Percentiles rank a stretch among this genome's conserved stretches.
phyloP scores from a whole-genome alignment of 2,329 filamentous ascomycete species.

The Hortaea sp. region DNA sequence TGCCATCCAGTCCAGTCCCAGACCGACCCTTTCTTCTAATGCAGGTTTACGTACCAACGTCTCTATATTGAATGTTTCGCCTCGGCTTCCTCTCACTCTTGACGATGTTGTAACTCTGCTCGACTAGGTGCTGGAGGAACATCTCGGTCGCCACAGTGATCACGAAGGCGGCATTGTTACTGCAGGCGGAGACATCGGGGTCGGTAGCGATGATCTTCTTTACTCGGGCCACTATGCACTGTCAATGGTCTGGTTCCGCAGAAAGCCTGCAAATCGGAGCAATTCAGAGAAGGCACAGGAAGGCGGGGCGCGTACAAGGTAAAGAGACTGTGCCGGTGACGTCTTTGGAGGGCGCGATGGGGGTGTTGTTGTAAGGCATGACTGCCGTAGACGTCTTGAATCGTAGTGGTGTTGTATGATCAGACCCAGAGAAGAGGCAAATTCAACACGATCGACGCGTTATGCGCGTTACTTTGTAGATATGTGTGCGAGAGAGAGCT shows the following conservation, averaged over 20 bases:
- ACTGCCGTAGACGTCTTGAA: background rate
- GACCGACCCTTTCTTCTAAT: background rate
- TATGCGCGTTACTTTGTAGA: background rate
- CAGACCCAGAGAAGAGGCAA: no score
- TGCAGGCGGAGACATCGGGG: constrained; percentile 74
- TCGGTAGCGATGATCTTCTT: constrained; percentile 92
- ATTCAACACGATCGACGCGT: background rate
- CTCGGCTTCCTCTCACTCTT: constrained; percentile 84
- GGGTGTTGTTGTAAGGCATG: constrained; percentile 87
- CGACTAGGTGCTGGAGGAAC: constrained; percentile 86
- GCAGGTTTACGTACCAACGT: constrained; percentile 54
- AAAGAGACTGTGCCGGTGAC: constrained; percentile 76
- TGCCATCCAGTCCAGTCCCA: no score
- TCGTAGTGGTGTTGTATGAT: no score
- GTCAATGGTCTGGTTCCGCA: no score
- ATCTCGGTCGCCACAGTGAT: constrained; percentile 91
- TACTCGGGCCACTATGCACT: constrained; percentile 66
- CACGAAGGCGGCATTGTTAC: constrained; percentile 87
- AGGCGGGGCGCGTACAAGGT: constrained; percentile 52
- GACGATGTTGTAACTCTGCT: constrained; percentile 76
- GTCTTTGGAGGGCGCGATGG: constrained; percentile 70
- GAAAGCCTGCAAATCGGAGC: no score
- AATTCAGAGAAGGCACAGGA: background rate
- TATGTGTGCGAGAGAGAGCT: background rate
- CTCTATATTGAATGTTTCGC: constrained; percentile 90